phyloP scores from a whole-genome alignment of 2,329 filamentous ascomycete genomes.

The Aspergillus novofumigatus region DNA sequence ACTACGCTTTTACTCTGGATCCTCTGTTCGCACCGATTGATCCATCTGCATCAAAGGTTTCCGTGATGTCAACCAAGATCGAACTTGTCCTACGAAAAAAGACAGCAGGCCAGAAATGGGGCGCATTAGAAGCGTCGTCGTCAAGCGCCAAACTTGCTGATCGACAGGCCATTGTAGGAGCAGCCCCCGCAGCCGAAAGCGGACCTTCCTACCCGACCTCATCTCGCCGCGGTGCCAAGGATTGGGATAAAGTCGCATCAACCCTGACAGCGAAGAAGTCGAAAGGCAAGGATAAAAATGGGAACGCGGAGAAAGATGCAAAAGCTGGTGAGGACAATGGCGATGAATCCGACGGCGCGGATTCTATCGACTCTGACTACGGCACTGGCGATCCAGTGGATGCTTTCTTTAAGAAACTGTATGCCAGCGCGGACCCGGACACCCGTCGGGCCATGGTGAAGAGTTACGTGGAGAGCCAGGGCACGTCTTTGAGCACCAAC shows the following conservation, averaged over 20 bases:
- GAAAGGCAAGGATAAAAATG: constrained; percentile 26
- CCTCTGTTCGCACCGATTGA: constrained; percentile 67
- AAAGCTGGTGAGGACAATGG: constrained; percentile 34
- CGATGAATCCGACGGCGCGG: constrained; percentile 54
- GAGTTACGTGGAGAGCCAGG: constrained; percentile 90
- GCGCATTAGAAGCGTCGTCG: constrained; percentile 49
- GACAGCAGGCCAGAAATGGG: constrained; percentile 64
- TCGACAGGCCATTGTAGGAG: constrained; percentile 10
- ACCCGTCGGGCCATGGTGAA: constrained; percentile 95
- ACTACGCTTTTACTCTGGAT: constrained; percentile 60
- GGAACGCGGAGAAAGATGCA: constrained; percentile 20
- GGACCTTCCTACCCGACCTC: constrained; percentile 77
- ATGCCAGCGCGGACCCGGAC: constrained; percentile 70
- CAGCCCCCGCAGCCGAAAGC: constrained; percentile 20
- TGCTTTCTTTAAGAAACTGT: constrained; percentile 85
- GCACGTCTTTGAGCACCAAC: constrained; percentile 85
- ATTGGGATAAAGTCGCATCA: constrained; percentile 79
- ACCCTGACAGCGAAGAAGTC: constrained; percentile 43
- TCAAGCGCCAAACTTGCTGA: constrained; percentile 19
- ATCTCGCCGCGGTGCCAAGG: constrained; percentile 73
- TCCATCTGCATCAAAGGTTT: constrained; percentile 55
- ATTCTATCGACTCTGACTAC: constrained; percentile 39
- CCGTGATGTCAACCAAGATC: constrained; percentile 72
- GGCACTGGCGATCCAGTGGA: constrained; percentile 63
- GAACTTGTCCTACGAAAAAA: constrained; percentile 71